Evolutionary conservation across 352 stramenopile species (phyloP), one percentile per base, ranked within the genome.

Genomic region (Phytophthora niederhauseri): DNA sequence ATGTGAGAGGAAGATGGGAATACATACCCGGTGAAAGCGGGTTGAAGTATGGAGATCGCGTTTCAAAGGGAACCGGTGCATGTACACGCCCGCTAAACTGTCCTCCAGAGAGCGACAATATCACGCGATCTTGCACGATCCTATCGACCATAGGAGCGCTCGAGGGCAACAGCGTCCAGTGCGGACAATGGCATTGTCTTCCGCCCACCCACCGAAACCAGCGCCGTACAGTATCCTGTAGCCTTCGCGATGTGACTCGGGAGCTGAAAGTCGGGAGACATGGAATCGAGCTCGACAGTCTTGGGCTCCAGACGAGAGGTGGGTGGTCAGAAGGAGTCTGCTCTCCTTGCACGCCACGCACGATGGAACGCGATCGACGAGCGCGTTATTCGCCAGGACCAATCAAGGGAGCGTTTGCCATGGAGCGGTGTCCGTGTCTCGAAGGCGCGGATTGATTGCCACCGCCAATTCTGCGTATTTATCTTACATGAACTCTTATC

Each of bases 261-360:
- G 9, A 45, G 36, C 28, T 26, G 24, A 3, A 26, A 26, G 24
- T 26, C 38, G 38, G 38, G 38, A 46, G 15, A 20, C 38, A 48
- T 20, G 38, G 38, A 20, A 4, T 9, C 53, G 55, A 26, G 15
- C 24, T 5, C 14, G 36, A 15, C 17, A 26, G 24, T 26, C 24
- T 26, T 26, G 24, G 24, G 24, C 24, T 26, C 24, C 24, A 26
- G 24, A 26, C 24, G 24, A 26, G 24, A 26, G 1, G 24, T 68
- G 46, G 57, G 24, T 68, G 46, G 53, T 63, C 61, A 64, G 61
- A 63, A 50, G 43, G 20, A 52, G 53, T 63, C 61, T 53, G 61
- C 22, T 66, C 48, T 48, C 6, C 22, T 24, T 24, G 28, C 41
- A 56, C 41, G 43, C 38, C 17, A 12, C 14, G 14, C 15, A 57